Evolutionary conservation across 768 basidiomycete genomes (phyloP), one percentile per base, ranked within the genome.

Genomic region (Boletus subcaerulescens): DNA sequence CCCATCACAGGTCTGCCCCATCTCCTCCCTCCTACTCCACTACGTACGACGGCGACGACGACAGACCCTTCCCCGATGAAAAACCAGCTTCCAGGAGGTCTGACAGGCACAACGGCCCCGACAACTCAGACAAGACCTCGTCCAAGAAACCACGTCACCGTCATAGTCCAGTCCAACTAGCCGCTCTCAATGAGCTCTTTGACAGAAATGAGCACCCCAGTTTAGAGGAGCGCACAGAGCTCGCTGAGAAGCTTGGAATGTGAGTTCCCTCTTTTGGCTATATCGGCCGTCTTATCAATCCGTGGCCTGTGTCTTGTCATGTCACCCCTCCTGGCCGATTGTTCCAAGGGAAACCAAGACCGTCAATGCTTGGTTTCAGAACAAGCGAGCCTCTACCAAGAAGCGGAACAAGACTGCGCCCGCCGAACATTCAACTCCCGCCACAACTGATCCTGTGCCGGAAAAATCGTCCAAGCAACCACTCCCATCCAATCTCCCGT

Each of bases 321-420:
- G n/a, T 49, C 52, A 33, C 56, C 6, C 55, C 43, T 55, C 55
- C 42, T 45, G 48, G n/a, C 57, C 39, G 46, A 52, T 50, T 1
- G 1, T 24, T 24, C 2, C 49, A 66, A 91, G 89, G 85, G 87
- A 90, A 68, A 84, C 83, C 70, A 91, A 91, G 79, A 89, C 87
- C 3, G 88, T 91, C 66, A 87, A 88, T 67, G 86, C 89, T 14
- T 91, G 87, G 86, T 91, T 91, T 72, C 89, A 91, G 74, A 91
- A 91, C 68, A 91, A 90, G 76, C 80, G 89, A 51, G 89, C 89
- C 7, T 89, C 88, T 13, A 83, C 82, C 62, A 91, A 89, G 79
- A 91, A 91, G 72, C 75, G 79, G 20, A 75, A 80, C 75, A 69
- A 80, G 78, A 68, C 76, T 67, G 64, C 64, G 20, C 56, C 58